phyloP scores from a whole-genome alignment of 1,139 yeast genomes.

The Lizanozyma gosingica region DNA sequence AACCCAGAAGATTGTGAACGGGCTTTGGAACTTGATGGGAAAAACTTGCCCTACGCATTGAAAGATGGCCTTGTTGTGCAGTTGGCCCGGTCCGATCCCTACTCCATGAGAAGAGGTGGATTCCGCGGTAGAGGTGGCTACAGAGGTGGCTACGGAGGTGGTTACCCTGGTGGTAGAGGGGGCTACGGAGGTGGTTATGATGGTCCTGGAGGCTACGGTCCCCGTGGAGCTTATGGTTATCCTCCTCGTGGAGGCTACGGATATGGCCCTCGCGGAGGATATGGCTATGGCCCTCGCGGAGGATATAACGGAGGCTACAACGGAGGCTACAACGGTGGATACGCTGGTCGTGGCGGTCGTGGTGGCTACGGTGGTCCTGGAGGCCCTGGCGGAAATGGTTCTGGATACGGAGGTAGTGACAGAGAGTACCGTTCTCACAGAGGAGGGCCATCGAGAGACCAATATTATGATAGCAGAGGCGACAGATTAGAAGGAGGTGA shows the following conservation, averaged over 20 bases:
- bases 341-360: slow-evolving; percentile 11
- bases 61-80: slow-evolving; percentile 43
- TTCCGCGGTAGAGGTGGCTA: slow-evolving; percentile 17
- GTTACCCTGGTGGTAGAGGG: slow-evolving; percentile 6
- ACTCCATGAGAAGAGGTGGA: slow-evolving; percentile 27
- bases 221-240: slow-evolving; percentile 12
- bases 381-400: slow-evolving; percentile 3
- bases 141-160: slow-evolving; percentile 10
- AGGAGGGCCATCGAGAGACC: not conserved
- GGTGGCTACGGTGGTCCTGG: slow-evolving; percentile 7
- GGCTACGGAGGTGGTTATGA: slow-evolving; percentile 11
- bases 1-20: slow-evolving; percentile 52
- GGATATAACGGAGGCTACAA: slow-evolving; percentile 9
- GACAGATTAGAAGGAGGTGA: not conserved
- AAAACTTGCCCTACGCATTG: slow-evolving; percentile 30
- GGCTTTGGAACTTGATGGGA: slow-evolving; percentile 47
- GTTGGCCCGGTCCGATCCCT: slow-evolving; percentile 51
- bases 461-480: not conserved
- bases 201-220: slow-evolving; percentile 10
- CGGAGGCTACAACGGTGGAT: slow-evolving; percentile 12
- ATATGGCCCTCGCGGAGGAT: slow-evolving; percentile 1
- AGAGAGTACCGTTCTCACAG: not conserved
- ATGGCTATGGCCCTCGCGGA: slow-evolving; percentile 3
- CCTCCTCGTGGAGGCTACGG: slow-evolving; percentile 13
- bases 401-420: slow-evolving; percentile 9